A percentile compares a stretch with the other conserved stretches of the same genome.
These are phyloP conservation scores for Brassica hybrid DNA, from an alignment of 441 rosid species.

Conservation along the genomic window DNA sequence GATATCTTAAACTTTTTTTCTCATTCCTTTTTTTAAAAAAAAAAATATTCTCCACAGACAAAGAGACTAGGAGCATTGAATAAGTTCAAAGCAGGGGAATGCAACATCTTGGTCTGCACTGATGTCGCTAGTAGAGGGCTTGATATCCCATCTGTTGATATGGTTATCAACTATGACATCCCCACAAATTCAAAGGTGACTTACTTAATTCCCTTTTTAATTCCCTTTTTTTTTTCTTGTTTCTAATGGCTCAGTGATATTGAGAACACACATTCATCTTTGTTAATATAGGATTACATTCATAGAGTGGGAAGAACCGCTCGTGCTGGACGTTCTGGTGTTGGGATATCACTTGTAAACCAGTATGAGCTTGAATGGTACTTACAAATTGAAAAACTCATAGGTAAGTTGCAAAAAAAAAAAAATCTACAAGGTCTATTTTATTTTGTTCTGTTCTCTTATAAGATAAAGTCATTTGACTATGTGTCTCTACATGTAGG, in stretches of 20 bases:
- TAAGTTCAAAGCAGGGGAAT: constrained; percentile 95
- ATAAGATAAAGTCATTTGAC: constrained; percentile 16
- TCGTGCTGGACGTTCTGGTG: constrained; percentile 97
- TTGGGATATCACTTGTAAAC: constrained; percentile 88
- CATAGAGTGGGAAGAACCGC: constrained; percentile 99
- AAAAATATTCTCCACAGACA: constrained; percentile 51
- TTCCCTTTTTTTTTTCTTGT: neutral
- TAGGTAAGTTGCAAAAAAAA: constrained; percentile 52
- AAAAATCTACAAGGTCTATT: neutral
- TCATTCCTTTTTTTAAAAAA: neutral
- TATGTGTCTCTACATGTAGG: constrained; percentile 49
- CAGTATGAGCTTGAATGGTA: constrained; percentile 97
- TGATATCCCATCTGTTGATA: constrained; percentile 93
- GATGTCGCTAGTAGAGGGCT: constrained; percentile 99
- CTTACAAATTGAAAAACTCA: constrained; percentile 88
- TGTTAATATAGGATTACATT: constrained; percentile 72
- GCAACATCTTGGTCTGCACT: constrained; percentile 90
- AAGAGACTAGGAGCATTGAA: constrained; percentile 96
- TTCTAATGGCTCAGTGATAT: neutral
- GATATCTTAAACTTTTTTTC: neutral
- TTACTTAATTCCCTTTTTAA: no score
- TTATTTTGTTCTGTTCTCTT: neutral
- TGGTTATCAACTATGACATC: constrained; percentile 71
- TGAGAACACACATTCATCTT: constrained; percentile 2
- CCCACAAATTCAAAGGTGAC: constrained; percentile 67